Evolutionary conservation across 768 basidiomycete genomes (phyloP), one percentile per base, ranked within the genome.

Genomic region (Russula abietina): DNA sequence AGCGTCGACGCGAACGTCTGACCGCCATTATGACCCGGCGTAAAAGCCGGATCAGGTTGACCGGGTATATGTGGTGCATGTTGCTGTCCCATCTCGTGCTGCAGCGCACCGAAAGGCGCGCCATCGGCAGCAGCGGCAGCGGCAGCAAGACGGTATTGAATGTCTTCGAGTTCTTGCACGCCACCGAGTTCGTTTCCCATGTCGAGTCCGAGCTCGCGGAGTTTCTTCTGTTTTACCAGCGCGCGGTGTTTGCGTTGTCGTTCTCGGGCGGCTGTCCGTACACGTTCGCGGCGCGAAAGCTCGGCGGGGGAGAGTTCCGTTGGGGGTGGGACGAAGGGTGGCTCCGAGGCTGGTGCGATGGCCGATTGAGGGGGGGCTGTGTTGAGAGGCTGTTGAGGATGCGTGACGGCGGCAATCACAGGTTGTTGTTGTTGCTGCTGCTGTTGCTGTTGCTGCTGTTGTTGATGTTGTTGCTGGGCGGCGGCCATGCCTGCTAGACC

Each of bases 1-100:
- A 93, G 74, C 0, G 88, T 88, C 22, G 88, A 88, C 3, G 90
- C 89, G 69, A 93, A 93, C 6, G 81, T 88, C 75, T 89, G 88
- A 1, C 89, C 90, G 19, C 84, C 85, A 33, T 74, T 72, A 49
- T 79, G 78, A 6, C 77, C 78, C 33, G 81, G 85, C 0, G 87
- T 83, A 67, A 87, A 88, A 8, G 86, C 80, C 1, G 85, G 82
- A 54, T 88, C 87, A 67, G 80, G 70, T 10, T 64, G 72, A 49
- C 72, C 69, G 2, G 62, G 50, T 26, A 70, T 73, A 65, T 68
- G 81, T 69, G 69, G 78, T 65, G 68, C n/a, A n/a, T n/a, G 81
- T 69, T 69, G 78, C 72, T 67, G 68, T 0, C 53, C 57, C 58
- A 74, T 49, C 41, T 74, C 71, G 45, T 67, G 70, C 57, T 77